Evolutionary conservation across 2,329 filamentous ascomycete genomes (phyloP).

Genomic region (Paramyrothecium roridum): DNA sequence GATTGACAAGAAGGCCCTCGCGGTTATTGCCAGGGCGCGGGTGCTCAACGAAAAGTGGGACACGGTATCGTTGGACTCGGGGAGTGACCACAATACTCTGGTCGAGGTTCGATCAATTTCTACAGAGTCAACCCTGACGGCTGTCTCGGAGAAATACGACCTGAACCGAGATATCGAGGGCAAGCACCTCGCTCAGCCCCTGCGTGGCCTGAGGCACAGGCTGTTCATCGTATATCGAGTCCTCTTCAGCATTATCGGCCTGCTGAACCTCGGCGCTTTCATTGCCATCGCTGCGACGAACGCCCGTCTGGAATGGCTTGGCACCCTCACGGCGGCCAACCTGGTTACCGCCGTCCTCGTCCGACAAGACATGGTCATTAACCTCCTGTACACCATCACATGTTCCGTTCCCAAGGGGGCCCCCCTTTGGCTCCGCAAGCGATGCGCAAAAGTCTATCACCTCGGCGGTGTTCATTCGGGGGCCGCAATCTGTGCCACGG

Average conservation of each 20-base stretch:
- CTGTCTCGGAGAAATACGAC: slow-evolving; percentile 22
- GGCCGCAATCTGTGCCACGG: slow-evolving; percentile 43
- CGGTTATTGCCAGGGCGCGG: slow-evolving; percentile 21
- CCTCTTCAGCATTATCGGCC: slow-evolving; percentile 50
- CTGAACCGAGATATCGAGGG: slow-evolving; percentile 30
- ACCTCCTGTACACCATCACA: slow-evolving; percentile 42
- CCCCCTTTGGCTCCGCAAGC: slow-evolving; percentile 45
- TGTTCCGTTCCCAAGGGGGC: slow-evolving; percentile 42
- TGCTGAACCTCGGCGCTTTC: slow-evolving; percentile 48
- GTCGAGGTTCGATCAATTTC: slow-evolving; percentile 25
- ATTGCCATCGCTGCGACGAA: slow-evolving; percentile 34
- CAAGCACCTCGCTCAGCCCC: slow-evolving; percentile 35
- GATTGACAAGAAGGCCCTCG: slow-evolving; percentile 48
- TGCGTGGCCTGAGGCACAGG: slow-evolving; percentile 37
- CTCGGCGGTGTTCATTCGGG: slow-evolving; percentile 50
- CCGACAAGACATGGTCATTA: slow-evolving; percentile 52
- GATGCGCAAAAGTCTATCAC: slow-evolving; percentile 49
- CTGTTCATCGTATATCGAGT: slow-evolving; percentile 53
- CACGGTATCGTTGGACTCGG: slow-evolving; percentile 1
- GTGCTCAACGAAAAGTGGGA: slow-evolving; percentile 2
- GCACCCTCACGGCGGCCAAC: slow-evolving; percentile 43
- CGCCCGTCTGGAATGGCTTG: slow-evolving; percentile 32
- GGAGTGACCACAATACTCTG: slow-evolving; percentile 14
- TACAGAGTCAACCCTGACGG: slow-evolving; percentile 23
- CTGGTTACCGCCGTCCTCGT: slow-evolving; percentile 47